Percentiles rank a stretch among this genome's conserved stretches.
phyloP scores from a whole-genome alignment of 495 filamentous ascomycete species.

The Chaetomidium leptoderma region DNA sequence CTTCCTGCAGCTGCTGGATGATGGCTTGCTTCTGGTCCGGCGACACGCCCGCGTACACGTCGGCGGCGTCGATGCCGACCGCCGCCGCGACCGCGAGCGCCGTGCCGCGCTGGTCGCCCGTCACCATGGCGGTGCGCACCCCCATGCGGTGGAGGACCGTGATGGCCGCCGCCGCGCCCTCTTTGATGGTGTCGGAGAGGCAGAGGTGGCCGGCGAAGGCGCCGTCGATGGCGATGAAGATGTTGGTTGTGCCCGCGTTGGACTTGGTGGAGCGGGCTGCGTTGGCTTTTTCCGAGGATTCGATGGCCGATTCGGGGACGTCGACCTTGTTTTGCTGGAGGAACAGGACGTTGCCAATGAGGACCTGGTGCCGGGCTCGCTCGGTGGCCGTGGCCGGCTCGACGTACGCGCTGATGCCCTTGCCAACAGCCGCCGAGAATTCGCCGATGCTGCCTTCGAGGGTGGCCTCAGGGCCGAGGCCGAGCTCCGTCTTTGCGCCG shows the following conservation, averaged over 20 bases:
- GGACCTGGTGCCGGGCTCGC: conserved; percentile 64
- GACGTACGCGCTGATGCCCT: conserved; percentile 77
- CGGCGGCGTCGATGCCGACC: conserved; percentile 70
- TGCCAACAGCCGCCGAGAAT: conserved; percentile 78
- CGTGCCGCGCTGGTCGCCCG: conserved; percentile 80
- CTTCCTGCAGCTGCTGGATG: conserved; percentile 66
- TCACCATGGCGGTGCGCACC: conserved; percentile 85
- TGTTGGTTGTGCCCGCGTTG: conserved; percentile 71
- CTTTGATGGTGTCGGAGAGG: conserved; percentile 86
- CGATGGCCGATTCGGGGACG: conserved; percentile 59
- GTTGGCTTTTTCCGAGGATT: conserved; percentile 54
- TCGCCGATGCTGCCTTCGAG: conserved; percentile 79
- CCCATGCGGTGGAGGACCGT: conserved; percentile 79
- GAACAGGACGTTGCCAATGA: conserved; percentile 78
- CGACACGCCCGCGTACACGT: conserved; percentile 77
- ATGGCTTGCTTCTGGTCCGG: conserved; percentile 86
- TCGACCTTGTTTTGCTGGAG: conserved; percentile 62
- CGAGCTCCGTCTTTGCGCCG: conserved; percentile 68
- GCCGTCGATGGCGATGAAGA: conserved; percentile 83
- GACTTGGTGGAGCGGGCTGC: conserved; percentile 34
- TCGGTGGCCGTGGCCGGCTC: conserved; percentile 67
- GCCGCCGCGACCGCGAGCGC: conserved; percentile 75
- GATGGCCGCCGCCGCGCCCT: conserved; percentile 75
- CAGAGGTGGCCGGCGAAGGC: conserved; percentile 74
- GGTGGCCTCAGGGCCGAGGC: conserved; percentile 63